phyloP scores from a whole-genome alignment of 805 yeast genomes.

The Spencermartinsiella europaea region DNA sequence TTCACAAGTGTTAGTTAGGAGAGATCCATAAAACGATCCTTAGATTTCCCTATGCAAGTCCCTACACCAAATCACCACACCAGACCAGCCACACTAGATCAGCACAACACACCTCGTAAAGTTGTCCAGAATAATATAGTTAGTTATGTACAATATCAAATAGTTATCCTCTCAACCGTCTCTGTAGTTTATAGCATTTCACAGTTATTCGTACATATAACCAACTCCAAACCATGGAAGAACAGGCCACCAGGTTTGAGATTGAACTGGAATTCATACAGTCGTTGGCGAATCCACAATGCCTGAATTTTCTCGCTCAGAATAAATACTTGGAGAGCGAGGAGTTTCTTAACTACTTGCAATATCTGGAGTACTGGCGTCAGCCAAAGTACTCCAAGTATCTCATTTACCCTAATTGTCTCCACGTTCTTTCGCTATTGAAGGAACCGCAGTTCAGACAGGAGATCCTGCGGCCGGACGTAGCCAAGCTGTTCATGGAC shows the following conservation, averaged over 20 bases:
- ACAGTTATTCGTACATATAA: too few relatives aligned
- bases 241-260: slow-evolving; percentile 78
- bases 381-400: slow-evolving; percentile 62
- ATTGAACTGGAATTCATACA: slow-evolving; percentile 64
- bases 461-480: slow-evolving; percentile 37
- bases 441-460: slow-evolving; percentile 36
- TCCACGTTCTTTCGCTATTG: slow-evolving; percentile 67
- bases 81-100: too few relatives aligned
- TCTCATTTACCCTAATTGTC: slow-evolving; percentile 79
- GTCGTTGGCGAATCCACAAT: slow-evolving; percentile 83
- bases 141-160: too few relatives aligned
- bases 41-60: too few relatives aligned
- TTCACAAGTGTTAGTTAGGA: too few relatives aligned
- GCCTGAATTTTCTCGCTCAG: slow-evolving; percentile 81
- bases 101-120: too few relatives aligned
- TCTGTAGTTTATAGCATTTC: too few relatives aligned
- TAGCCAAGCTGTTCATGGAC: slow-evolving; percentile 39
- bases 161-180: too few relatives aligned
- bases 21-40: too few relatives aligned
- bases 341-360: slow-evolving; percentile 66
- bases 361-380: slow-evolving; percentile 84
- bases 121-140: too few relatives aligned
- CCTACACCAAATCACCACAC: too few relatives aligned
- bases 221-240: slow-evolving; percentile 1
- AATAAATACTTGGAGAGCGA: slow-evolving; percentile 68